Percentiles rank a stretch among this genome's conserved stretches.
Conservation (phyloP, 78 protist species). For the Creolimax fragrantissima region DNA sequence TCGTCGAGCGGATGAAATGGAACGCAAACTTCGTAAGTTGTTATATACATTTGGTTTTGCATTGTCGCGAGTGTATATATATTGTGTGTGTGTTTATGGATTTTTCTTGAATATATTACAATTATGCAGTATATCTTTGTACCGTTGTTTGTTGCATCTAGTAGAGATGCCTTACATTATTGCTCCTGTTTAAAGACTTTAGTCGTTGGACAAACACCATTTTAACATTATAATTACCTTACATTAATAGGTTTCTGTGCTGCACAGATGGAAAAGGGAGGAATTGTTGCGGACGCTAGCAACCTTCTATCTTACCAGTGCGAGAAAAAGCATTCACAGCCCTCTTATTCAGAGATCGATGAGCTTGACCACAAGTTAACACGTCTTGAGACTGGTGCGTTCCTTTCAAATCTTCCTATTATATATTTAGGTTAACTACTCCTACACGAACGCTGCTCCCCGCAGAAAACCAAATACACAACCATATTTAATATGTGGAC, state of each 20-base stretch:
- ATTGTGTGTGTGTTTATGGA: no score
- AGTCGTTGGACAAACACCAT: no score
- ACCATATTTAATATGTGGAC: no score
- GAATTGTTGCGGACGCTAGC: neutral
- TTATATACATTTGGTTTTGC: no score
- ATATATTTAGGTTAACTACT: neutral
- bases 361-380: constrained; percentile 9
- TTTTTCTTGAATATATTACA: no score
- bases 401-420: neutral
- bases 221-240: no score
- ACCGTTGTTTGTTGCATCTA: no score
- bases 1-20: constrained; percentile 80
- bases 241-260: neutral
- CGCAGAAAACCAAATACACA: no score
- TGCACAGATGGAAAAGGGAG: neutral
- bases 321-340: neutral
- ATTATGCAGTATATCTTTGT: no score
- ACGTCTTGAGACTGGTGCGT: neutral
- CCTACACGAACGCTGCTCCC: neutral
- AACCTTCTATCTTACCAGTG: neutral
- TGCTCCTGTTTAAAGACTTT: no score
- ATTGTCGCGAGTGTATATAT: no score
- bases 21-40: constrained; percentile 59
- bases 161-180: no score
- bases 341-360: neutral